These are phyloP conservation scores for Paspalum vaginatum DNA, from an alignment of 176 grass and related monocot species.

Conservation along the genomic window DNA sequence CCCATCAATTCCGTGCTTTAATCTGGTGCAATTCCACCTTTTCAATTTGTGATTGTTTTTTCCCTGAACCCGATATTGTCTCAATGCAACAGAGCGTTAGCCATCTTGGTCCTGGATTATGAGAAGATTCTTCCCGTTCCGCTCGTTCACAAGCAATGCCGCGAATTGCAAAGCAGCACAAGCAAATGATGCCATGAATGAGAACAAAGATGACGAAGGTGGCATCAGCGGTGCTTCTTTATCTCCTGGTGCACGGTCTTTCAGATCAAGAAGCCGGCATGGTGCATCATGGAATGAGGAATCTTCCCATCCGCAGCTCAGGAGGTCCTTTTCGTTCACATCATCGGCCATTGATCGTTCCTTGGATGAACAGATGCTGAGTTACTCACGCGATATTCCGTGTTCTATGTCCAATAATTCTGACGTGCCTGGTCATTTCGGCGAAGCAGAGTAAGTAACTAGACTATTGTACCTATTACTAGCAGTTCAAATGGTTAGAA, in stretches of 20 bases:
- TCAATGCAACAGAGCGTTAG: conserved; percentile 18
- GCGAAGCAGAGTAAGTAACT: conserved; percentile 42
- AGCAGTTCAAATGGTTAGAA: background rate
- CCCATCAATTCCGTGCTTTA: background rate
- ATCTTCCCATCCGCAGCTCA: conserved; percentile 44
- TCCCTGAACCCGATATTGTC: background rate
- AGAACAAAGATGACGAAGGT: conserved; percentile 25
- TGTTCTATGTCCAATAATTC: conserved; percentile 37
- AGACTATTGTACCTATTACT: background rate
- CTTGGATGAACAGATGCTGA: conserved; percentile 43
- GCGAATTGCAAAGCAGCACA: conserved; percentile 15
- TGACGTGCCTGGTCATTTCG: conserved; percentile 38
- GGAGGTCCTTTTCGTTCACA: conserved; percentile 65
- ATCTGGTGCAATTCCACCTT: background rate
- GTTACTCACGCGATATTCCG: conserved; percentile 30
- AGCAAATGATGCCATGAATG: conserved; percentile 40
- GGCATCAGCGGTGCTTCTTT: conserved; percentile 7
- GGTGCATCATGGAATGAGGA: conserved; percentile 36
- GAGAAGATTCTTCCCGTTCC: conserved; percentile 75
- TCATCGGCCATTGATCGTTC: conserved; percentile 27
- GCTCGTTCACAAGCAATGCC: conserved; percentile 58
- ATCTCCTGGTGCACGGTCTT: conserved; percentile 31
- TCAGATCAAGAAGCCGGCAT: conserved; percentile 44
- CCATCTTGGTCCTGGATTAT: conserved; percentile 38
- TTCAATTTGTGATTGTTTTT: background rate